Base-by-base conservation (phyloP, 192 early-diverging fungal species). In the Cladochytrium replicatum region DNA sequence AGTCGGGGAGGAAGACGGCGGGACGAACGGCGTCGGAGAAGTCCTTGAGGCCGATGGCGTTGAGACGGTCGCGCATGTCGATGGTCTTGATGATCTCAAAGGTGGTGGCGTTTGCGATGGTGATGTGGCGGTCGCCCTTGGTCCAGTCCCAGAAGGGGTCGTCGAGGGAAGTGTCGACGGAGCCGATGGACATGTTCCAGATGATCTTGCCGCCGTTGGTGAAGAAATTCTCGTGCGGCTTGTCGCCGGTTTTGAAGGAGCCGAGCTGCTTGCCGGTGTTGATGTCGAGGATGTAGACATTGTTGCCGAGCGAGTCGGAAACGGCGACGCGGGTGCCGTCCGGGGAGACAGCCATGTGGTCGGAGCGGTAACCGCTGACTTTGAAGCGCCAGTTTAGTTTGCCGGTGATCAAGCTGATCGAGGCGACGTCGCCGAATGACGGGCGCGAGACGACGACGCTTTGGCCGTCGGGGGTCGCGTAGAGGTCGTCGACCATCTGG, bases 341-440 rank as follows among this genome's bases (percentile, higher is more conserved):
- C 9, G 50, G 50, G n/a, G 50, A 52, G 6, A 52, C 5, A 6
- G 50, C 50, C 50, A 52, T 52, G 50, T 52, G 50, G 50, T 52
- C 50, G 7, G 50, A n/a, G 9, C 50, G 44, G 43, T 52, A 48
- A 5, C 41, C 48, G 15, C 15, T 46, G 19, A 52, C 50, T n/a
- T 41, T 5, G 23, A 52, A 52, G 37, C 50, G 40, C 50, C 50
- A 52, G 47, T 52, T 52, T 15, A 52, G 15, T 13, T 22, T 22
- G 5, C 50, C 50, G 21, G 41, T 52, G 6, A 6, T 52, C 47
- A 52, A n/a, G 31, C 27, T 46, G 50, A 52, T 24, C 7, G 43
- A 49, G 5, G 50, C 50, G 17, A 52, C 50, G 44, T 52, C 47
- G 42, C 5, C 50, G 50, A 52, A 52, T 6, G 50, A 52, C 7